Evolutionary conservation across 2,329 filamentous ascomycete species (phyloP).

Genomic region (Pseudofabraea citricarpa): DNA sequence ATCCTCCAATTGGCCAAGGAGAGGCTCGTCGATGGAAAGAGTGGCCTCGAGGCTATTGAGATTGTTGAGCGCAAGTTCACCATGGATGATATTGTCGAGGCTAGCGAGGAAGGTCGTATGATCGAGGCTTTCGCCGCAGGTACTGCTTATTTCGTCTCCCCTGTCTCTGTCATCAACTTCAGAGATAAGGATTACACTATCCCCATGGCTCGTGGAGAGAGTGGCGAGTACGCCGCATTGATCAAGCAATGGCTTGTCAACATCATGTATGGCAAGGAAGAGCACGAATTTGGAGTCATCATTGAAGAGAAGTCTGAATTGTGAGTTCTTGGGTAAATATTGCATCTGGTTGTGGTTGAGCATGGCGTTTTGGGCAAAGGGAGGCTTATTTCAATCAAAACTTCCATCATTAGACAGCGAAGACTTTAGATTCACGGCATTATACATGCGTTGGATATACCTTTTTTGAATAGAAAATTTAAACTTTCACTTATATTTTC

Average conservation of each 20-base stretch:
- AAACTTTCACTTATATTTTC: too few relatives aligned
- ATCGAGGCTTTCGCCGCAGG: slow-evolving; percentile 84
- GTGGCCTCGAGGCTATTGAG: slow-evolving; percentile 47
- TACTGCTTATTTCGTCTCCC: slow-evolving; percentile 74
- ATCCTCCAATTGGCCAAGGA: slow-evolving; percentile 68
- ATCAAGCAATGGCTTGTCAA: slow-evolving; percentile 65
- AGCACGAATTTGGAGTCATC: slow-evolving; percentile 67
- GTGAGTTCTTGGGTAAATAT: too few relatives aligned
- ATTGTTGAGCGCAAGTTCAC: slow-evolving; percentile 80
- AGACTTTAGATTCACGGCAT: too few relatives aligned
- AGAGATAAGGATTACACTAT: slow-evolving; percentile 59
- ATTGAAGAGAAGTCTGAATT: slow-evolving; percentile 49
- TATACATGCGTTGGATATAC: slow-evolving; percentile 2
- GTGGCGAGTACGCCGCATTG: slow-evolving; percentile 51
- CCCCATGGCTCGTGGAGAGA: slow-evolving; percentile 49
- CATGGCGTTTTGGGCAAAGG: too few relatives aligned
- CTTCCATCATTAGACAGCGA: too few relatives aligned
- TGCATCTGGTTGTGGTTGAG: too few relatives aligned
- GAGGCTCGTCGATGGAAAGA: slow-evolving; percentile 43
- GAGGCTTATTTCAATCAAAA: too few relatives aligned
- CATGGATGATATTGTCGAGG: slow-evolving; percentile 71
- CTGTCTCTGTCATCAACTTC: slow-evolving; percentile 65
- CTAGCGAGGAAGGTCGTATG: slow-evolving; percentile 68
- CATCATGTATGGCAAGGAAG: slow-evolving; percentile 69
- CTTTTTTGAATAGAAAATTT: too few relatives aligned